These are phyloP conservation scores for Diospyros kaki DNA, from an alignment of 148 eudicot species.

Conservation along the genomic window DNA sequence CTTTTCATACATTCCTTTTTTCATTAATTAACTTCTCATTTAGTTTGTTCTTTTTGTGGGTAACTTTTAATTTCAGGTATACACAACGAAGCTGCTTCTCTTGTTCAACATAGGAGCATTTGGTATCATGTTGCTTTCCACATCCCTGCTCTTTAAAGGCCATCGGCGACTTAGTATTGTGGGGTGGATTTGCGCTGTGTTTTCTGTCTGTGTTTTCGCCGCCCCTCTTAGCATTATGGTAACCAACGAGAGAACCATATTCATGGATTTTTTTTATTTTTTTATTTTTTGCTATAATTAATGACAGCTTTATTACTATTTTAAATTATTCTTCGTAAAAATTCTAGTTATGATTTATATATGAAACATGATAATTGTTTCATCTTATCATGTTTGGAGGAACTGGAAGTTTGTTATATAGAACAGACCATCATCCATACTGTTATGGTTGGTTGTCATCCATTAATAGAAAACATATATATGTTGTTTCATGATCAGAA, in stretches of 20 bases:
- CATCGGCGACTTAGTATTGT: conserved; percentile 36
- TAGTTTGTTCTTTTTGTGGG: too few relatives aligned
- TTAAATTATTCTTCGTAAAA: not conserved
- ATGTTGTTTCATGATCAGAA: too few relatives aligned
- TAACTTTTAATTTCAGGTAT: conserved; percentile 25
- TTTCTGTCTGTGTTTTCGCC: conserved; percentile 66
- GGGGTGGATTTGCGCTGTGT: conserved; percentile 80
- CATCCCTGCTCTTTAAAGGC: conserved; percentile 28
- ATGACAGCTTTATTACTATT: conserved; percentile 21
- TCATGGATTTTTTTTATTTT: too few relatives aligned
- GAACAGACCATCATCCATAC: too few relatives aligned
- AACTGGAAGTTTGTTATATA: too few relatives aligned
- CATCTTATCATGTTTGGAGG: too few relatives aligned
- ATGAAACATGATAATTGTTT: too few relatives aligned
- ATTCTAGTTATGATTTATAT: too few relatives aligned
- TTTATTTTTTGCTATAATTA: conserved; percentile 36
- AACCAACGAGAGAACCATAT: too few relatives aligned
- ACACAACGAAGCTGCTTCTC: conserved; percentile 42
- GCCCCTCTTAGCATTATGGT: conserved; percentile 32
- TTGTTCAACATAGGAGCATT: conserved; percentile 38
- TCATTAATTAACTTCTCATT: not conserved
- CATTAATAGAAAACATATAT: too few relatives aligned
- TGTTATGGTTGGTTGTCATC: too few relatives aligned
- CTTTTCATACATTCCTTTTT: not conserved
- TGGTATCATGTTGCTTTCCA: conserved; percentile 33